Conservation (phyloP, 306 rosid species). For the Cucumis melo region DNA sequence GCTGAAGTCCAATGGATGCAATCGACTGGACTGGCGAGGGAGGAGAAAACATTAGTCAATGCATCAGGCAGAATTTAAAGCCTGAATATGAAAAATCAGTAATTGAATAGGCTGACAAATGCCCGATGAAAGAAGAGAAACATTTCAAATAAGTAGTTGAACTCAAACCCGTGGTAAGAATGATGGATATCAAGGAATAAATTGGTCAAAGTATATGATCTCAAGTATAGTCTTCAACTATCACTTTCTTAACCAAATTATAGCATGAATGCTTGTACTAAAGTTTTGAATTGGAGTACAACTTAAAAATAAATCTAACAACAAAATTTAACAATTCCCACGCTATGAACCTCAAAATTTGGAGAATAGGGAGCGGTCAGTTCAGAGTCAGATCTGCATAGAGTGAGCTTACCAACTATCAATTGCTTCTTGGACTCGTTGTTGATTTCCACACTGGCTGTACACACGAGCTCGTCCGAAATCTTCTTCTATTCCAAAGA, state of each 20-base stretch:
- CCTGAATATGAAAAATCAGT: not conserved
- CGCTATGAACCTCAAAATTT: not conserved
- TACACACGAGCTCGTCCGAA: conserved; percentile 84
- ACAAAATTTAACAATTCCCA: not conserved
- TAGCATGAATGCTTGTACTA: not conserved
- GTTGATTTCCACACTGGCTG: conserved; percentile 46
- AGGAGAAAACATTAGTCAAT: conserved; percentile 3
- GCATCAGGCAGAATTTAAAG: not conserved
- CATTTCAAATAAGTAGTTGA: not conserved
- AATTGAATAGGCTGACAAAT: not conserved
- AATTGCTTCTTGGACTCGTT: conserved; percentile 60
- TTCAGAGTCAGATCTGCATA: not conserved
- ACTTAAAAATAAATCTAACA: not conserved
- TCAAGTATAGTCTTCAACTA: not conserved
- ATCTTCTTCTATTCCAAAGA: conserved; percentile 77
- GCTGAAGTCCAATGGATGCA: conserved; percentile 99
- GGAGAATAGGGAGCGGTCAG: not conserved
- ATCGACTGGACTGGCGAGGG: conserved; percentile 75
- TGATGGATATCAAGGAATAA: not conserved
- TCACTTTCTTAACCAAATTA: not conserved
- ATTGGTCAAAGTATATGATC: not conserved
- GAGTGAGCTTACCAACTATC: conserved; percentile 59
- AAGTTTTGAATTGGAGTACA: not conserved
- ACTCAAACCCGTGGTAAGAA: not conserved
- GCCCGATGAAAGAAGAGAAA: not conserved